Base-by-base conservation (phyloP, 2,329 filamentous ascomycete genomes). In the Boeremia exigua region DNA sequence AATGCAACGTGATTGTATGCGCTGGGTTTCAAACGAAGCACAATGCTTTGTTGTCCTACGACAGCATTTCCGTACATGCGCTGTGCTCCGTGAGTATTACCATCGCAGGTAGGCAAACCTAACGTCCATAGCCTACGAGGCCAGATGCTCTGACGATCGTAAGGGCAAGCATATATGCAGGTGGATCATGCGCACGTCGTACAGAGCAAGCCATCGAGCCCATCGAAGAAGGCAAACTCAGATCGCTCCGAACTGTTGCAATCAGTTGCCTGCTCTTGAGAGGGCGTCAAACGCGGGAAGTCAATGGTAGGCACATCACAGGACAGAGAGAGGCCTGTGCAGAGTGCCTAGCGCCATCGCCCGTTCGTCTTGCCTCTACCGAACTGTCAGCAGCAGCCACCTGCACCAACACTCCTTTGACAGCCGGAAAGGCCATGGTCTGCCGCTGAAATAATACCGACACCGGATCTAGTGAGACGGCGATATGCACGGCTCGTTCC, bases 251-350 rank as follows among this genome's bases (percentile, higher is more conserved):
- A 39, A 30, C 6, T 42, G 36, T 45, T 19, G 39, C 51, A 37
- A 48, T 49, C 48, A 49, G 54, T 54, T 63, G 62, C 56, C 56
- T 57, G 23, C 44, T 50, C 44, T 51, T 40, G 25, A 40, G 34
- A 49, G 36, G 48, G 52, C 43, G 34, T 52, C 39, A 42, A 45
- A 48, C 48, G 32, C 48, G 34, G 52, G 32, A 40, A 23, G 43
- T 44, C 23, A 28, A 42, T 33, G 15, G 34, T 33, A 25, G 34
- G 38, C 10, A 28, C 29, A 37, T 25, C 48, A 32, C 36, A 30
- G 40, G 39, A 37, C 49, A 43, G 15, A 28, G 10, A 6, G 39
- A 14, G 42, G 54, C 33, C 38, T 17, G 28, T 52, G 48, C 48
- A 33, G 8, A 6, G 8, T 49, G 39, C 9, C 19, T 37, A 39